Conservation (phyloP, 805 yeast species). For the Peterozyma xylosa region DNA sequence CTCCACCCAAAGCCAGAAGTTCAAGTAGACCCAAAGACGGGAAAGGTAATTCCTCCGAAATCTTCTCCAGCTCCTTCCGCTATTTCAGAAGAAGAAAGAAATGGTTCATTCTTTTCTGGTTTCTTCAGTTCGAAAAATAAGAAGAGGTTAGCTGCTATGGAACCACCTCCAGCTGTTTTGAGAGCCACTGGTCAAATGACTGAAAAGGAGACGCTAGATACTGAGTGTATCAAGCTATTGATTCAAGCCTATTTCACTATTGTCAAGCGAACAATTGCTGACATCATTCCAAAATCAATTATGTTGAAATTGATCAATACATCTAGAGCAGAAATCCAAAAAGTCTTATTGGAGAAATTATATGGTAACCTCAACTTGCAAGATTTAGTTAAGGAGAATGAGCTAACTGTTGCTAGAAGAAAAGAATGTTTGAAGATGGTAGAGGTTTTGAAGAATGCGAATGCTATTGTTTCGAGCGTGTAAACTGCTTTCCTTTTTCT, state of each 20-base stretch:
- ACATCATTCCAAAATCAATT: slow-evolving; percentile 89
- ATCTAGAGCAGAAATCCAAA: slow-evolving; percentile 85
- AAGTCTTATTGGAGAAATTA: slow-evolving; percentile 77
- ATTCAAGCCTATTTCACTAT: slow-evolving; percentile 87
- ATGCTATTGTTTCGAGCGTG: slow-evolving; percentile 79
- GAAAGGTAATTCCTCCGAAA: slow-evolving; percentile 51
- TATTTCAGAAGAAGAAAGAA: slow-evolving; percentile 36
- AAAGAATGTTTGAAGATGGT: slow-evolving; percentile 95
- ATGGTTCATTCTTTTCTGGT: slow-evolving; percentile 89
- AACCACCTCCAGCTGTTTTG: slow-evolving; percentile 93
- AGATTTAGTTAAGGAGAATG: slow-evolving; percentile 85
- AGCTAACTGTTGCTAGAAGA: slow-evolving; percentile 87
- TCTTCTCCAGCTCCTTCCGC: slow-evolving; percentile 21
- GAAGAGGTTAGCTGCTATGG: slow-evolving; percentile 91
- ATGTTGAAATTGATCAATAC: slow-evolving; percentile 85
- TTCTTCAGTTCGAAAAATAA: slow-evolving; percentile 89
- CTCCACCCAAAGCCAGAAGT: slow-evolving; percentile 70
- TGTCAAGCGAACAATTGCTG: slow-evolving; percentile 90
- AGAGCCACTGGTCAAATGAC: slow-evolving; percentile 90
- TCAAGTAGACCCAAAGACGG: slow-evolving; percentile 83
- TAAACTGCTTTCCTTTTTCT: slow-evolving; percentile 14
- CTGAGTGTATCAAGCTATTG: slow-evolving; percentile 91
- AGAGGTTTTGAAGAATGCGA: slow-evolving; percentile 81
- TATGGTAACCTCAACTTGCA: slow-evolving; percentile 70
- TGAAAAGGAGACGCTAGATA: slow-evolving; percentile 93